phyloP scores from a whole-genome alignment of 768 basidiomycete species.

The Sarcomyxa edulis region DNA sequence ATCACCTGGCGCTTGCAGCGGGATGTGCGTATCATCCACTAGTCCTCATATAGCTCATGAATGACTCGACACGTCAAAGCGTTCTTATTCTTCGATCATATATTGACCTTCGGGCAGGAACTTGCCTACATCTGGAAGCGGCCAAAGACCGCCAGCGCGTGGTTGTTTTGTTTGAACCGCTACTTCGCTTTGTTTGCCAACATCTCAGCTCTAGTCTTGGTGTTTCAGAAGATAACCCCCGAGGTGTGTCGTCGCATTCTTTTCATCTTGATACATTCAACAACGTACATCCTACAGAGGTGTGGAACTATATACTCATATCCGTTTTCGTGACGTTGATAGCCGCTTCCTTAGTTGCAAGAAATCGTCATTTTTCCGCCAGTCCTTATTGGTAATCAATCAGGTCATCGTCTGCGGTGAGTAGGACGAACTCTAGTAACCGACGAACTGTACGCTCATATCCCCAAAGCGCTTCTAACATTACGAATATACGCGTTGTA shows the following conservation, averaged over 20 bases:
- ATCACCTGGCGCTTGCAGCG: too few relatives aligned
- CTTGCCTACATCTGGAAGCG: constrained; percentile 39
- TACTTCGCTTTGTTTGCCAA: constrained; percentile 41
- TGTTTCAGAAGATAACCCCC: constrained; percentile 19
- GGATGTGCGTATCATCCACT: too few relatives aligned
- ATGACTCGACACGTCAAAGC: constrained; percentile 22
- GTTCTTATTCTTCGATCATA: constrained; percentile 34
- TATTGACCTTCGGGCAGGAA: constrained; percentile 35
- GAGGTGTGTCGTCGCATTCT: constrained; percentile 12
- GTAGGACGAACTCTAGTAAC: constrained; percentile 11
- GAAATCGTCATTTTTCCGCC: constrained; percentile 31
- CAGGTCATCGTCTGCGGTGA: constrained; percentile 43
- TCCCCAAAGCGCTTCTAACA: constrained; percentile 31
- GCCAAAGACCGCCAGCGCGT: constrained; percentile 30
- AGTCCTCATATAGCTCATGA: too few relatives aligned
- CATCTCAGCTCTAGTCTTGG: constrained; percentile 23
- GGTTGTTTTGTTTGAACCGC: constrained; percentile 45
- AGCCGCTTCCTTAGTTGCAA: constrained; percentile 28
- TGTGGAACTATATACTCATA: constrained; percentile 1
- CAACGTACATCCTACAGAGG: constrained; percentile 10
- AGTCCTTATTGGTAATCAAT: constrained; percentile 33
- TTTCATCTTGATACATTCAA: neutral
- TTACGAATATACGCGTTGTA: constrained; percentile 50
- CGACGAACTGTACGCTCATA: neutral
- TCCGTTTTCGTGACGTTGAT: neutral